Evolutionary conservation across 306 rosid species (phyloP).

Genomic region (Inga laurina): DNA sequence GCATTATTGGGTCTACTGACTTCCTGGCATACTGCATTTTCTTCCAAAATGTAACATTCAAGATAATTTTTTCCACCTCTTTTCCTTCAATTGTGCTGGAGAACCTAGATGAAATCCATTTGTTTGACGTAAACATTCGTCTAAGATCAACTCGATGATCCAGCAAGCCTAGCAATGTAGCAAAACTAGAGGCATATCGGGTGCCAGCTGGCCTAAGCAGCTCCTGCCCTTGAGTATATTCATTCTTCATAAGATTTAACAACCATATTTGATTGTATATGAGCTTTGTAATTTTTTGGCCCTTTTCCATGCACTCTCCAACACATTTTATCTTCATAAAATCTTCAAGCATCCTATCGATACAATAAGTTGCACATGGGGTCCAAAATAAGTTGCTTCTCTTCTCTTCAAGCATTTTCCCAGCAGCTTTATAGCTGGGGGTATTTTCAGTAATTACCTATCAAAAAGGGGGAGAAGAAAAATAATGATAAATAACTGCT

Average conservation of each 20-base stretch:
- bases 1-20: constrained; percentile 83
- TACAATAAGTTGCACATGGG: constrained; percentile 80
- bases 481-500: constrained; percentile 23
- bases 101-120: constrained; percentile 78
- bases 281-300: constrained; percentile 74
- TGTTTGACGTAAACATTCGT: constrained; percentile 78
- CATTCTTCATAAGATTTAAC: constrained; percentile 81
- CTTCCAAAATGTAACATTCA: constrained; percentile 82
- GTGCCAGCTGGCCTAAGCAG: constrained; percentile 71
- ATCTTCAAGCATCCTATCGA: constrained; percentile 83
- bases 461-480: constrained; percentile 33
- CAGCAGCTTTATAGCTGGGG: constrained; percentile 75
- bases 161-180: constrained; percentile 74
- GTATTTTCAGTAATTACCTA: constrained; percentile 88
- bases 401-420: constrained; percentile 91
- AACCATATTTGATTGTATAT: constrained; percentile 85
- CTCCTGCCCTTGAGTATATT: constrained; percentile 77
- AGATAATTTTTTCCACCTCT: constrained; percentile 77
- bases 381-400: constrained; percentile 90
- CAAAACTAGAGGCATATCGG: constrained; percentile 73
- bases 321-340: constrained; percentile 75
- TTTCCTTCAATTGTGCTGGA: constrained; percentile 72
- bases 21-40: constrained; percentile 67
- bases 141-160: constrained; percentile 74
- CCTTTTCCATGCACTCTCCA: constrained; percentile 86